These are phyloP conservation scores for Penstemon davidsonii DNA, from an alignment of 257 asterid species.

Conservation along the genomic window DNA sequence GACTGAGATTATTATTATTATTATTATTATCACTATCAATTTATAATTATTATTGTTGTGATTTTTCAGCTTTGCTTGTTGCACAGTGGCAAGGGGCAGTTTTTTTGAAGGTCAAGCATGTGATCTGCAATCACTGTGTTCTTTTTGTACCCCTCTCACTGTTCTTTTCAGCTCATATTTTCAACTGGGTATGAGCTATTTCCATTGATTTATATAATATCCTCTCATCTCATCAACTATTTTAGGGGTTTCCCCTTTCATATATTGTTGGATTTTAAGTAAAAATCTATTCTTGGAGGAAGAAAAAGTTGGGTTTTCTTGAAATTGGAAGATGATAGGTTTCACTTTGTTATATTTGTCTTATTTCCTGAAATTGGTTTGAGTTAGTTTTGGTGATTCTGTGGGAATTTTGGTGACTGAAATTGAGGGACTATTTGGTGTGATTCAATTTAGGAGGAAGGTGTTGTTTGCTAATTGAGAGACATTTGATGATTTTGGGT, in stretches of 20 bases:
- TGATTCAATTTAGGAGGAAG: conserved; percentile 20
- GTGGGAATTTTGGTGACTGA: conserved; percentile 19
- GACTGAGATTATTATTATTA: too few relatives aligned
- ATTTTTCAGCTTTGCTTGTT: conserved; percentile 40
- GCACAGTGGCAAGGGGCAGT: conserved; percentile 28
- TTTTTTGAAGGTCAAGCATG: conserved; percentile 39
- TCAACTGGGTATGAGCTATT: conserved; percentile 33
- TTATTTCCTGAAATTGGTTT: conserved; percentile 44
- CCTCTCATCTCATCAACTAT: conserved; percentile 27
- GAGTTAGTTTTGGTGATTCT: conserved; percentile 34
- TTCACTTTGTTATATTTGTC: conserved; percentile 31
- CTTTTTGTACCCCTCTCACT: conserved; percentile 14
- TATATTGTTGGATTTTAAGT: conserved; percentile 8
- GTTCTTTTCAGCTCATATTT: conserved; percentile 28
- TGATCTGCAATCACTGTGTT: conserved; percentile 46
- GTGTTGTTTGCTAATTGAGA: conserved; percentile 24
- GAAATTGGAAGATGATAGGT: conserved; percentile 12
- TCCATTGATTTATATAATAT: conserved; percentile 21
- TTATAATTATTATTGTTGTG: conserved; percentile 14
- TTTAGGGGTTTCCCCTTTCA: neutral
- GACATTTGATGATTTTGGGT: conserved; percentile 44
- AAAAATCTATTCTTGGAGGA: conserved; percentile 26
- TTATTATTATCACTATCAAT: too few relatives aligned
- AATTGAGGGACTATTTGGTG: conserved; percentile 15
- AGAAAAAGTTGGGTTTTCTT: conserved; percentile 21